Evolutionary conservation across 2,329 filamentous ascomycete genomes (phyloP).

Genomic region (Colletotrichum orchidophilum): DNA sequence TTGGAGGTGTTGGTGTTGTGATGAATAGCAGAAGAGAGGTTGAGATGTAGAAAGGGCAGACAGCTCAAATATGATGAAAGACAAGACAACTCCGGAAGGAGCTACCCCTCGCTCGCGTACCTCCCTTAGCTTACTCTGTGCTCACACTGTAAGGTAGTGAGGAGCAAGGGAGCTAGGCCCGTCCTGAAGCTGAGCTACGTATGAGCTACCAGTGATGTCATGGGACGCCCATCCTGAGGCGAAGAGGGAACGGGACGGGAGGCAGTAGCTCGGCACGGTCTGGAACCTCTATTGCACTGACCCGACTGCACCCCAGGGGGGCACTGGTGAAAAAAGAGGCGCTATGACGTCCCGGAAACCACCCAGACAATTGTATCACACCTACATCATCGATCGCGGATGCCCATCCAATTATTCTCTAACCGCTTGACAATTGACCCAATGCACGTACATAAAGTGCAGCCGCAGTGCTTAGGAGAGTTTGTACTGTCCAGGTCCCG

Average conservation of each 20-base stretch:
- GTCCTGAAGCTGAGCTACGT: not conserved
- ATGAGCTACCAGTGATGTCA: conserved; percentile 32
- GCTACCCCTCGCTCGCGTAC: not conserved
- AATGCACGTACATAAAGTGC: not conserved
- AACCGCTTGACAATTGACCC: not conserved
- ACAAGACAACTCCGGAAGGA: not conserved
- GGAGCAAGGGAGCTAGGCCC: not conserved
- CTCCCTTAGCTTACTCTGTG: not conserved
- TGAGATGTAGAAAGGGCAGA: not conserved
- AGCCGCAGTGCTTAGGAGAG: not conserved
- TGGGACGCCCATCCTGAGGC: not conserved
- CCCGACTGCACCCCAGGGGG: not conserved
- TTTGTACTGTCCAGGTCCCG: conserved; percentile 1
- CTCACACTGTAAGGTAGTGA: not conserved
- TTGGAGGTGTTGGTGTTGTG: not conserved
- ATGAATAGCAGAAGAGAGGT: not conserved
- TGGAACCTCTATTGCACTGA: not conserved
- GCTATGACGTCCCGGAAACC: conserved; percentile 28
- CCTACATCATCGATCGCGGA: conserved; percentile 31
- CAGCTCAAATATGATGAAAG: conserved; percentile 13
- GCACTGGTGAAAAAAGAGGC: not conserved
- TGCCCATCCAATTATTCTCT: not conserved
- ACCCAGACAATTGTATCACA: conserved; percentile 32
- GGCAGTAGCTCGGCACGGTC: conserved; percentile 5
- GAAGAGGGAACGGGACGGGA: not conserved